phyloP scores from a whole-genome alignment of 2,329 filamentous ascomycete species.

The Chaetomium olivaceum region DNA sequence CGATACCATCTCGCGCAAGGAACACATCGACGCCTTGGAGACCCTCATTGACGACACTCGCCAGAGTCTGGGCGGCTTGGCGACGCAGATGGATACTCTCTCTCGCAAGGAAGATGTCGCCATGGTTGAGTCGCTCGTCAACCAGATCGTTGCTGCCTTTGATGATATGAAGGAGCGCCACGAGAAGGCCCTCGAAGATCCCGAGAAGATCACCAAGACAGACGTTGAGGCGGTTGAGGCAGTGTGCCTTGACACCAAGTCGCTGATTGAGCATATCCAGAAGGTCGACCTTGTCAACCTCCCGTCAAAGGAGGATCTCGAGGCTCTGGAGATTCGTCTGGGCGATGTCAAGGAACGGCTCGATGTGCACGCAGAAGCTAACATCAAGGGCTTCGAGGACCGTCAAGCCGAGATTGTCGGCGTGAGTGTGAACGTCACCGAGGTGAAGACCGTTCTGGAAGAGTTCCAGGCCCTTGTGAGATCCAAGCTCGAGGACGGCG shows the following conservation, averaged over 20 bases:
- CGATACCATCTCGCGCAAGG: slow-evolving; percentile 66
- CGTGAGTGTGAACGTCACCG: slow-evolving; percentile 74
- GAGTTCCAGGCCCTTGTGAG: slow-evolving; percentile 77
- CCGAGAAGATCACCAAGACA: slow-evolving; percentile 72
- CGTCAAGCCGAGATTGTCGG: slow-evolving; percentile 80
- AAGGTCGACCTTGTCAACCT: slow-evolving; percentile 70
- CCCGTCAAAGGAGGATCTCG: slow-evolving; percentile 75
- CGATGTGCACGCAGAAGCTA: slow-evolving; percentile 68
- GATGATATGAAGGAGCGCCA: slow-evolving; percentile 69
- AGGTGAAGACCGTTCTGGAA: slow-evolving; percentile 74
- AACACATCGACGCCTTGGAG: slow-evolving; percentile 67
- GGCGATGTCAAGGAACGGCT: slow-evolving; percentile 65
- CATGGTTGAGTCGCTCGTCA: slow-evolving; percentile 73
- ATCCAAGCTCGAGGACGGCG: slow-evolving; percentile 73
- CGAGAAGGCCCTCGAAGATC: slow-evolving; percentile 55
- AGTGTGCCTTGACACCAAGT: slow-evolving; percentile 82
- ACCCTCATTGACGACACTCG: slow-evolving; percentile 69
- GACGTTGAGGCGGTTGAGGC: slow-evolving; percentile 81
- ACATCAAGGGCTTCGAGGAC: slow-evolving; percentile 77
- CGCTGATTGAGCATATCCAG: slow-evolving; percentile 70
- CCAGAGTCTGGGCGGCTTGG: slow-evolving; percentile 67
- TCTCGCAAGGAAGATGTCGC: slow-evolving; percentile 78
- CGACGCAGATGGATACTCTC: slow-evolving; percentile 66
- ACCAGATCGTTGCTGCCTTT: slow-evolving; percentile 72
- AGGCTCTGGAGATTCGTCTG: slow-evolving; percentile 67